These are phyloP conservation scores for Ophiocordyceps camponoti-floridani DNA, from an alignment of 2,329 filamentous ascomycete species.

Conservation along the genomic window DNA sequence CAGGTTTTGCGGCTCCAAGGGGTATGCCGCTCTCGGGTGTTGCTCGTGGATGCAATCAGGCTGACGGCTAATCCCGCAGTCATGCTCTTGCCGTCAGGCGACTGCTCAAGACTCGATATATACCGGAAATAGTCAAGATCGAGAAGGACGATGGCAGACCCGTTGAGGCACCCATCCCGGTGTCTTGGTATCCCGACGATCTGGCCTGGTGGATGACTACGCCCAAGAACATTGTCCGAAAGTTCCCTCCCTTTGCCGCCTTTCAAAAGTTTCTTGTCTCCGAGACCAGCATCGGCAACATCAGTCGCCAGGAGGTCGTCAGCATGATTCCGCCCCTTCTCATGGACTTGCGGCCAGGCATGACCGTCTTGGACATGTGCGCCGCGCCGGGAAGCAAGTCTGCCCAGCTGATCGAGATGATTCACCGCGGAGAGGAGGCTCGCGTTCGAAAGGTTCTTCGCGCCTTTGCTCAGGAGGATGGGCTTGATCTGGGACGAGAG, in stretches of 20 bases:
- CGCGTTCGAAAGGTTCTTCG: constrained; percentile 56
- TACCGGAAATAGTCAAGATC: constrained; percentile 77
- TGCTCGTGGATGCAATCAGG: background rate
- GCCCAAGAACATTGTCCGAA: constrained; percentile 86
- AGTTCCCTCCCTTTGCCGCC: constrained; percentile 80
- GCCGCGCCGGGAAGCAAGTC: constrained; percentile 96
- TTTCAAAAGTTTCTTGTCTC: constrained; percentile 98
- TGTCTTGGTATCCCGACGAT: constrained; percentile 86
- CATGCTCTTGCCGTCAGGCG: constrained; percentile 88
- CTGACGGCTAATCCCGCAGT: constrained; percentile 19
- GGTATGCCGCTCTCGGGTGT: constrained; percentile 25
- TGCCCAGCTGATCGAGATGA: constrained; percentile 83
- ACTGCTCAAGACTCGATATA: constrained; percentile 72
- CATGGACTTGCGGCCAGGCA: constrained; percentile 78
- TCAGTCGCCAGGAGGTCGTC: constrained; percentile 91
- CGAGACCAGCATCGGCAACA: constrained; percentile 93
- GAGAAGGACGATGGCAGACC: constrained; percentile 63
- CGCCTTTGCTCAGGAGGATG: constrained; percentile 42
- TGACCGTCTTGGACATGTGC: constrained; percentile 89
- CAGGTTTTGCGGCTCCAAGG: constrained; percentile 89
- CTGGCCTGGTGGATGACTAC: constrained; percentile 98
- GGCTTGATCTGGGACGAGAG: constrained; percentile 30
- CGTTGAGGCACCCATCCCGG: constrained; percentile 65
- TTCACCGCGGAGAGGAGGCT: constrained; percentile 83
- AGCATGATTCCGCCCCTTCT: constrained; percentile 97